phyloP scores from a whole-genome alignment of 2,329 filamentous ascomycete species.

The Ploettnerulaceae sp. region DNA sequence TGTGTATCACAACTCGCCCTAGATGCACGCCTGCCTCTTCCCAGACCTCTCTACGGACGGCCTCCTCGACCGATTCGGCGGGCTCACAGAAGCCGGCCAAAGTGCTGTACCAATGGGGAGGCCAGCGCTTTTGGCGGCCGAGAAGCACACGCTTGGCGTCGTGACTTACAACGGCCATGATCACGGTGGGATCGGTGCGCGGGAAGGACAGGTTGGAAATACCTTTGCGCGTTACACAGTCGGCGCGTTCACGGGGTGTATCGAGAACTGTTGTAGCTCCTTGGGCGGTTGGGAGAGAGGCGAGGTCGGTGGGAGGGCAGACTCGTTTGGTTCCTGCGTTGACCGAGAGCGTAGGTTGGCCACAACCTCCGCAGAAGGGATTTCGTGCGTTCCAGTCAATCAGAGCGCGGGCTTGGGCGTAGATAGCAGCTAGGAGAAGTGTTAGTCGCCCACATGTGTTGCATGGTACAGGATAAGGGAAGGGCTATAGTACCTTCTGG shows the following conservation, averaged over 20 bases:
- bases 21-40: conserved; percentile 76
- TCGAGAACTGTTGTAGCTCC: conserved; percentile 37
- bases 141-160: conserved; percentile 67
- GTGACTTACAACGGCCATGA: conserved; percentile 83
- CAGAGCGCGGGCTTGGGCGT: conserved; percentile 80
- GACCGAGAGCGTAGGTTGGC: conserved; percentile 71
- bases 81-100: conserved; percentile 85
- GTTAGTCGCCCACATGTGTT: conserved; percentile 44
- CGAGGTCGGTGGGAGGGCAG: conserved; percentile 67
- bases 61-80: conserved; percentile 79
- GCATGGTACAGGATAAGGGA: neutral
- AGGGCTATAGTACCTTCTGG: conserved; percentile 41
- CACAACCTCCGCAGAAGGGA: conserved; percentile 87
- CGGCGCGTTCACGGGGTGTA: conserved; percentile 49
- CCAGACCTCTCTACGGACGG: conserved; percentile 78
- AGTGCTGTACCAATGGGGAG: conserved; percentile 80
- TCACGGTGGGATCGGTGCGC: conserved; percentile 80
- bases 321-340: conserved; percentile 77
- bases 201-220: conserved; percentile 91
- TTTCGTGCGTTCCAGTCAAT: conserved; percentile 94
- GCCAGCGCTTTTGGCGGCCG: conserved; percentile 80
- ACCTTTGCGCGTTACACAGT: conserved; percentile 77
- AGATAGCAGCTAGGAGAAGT: conserved; percentile 66
- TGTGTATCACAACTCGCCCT: conserved; percentile 75
- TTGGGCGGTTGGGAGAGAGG: conserved; percentile 32